These are phyloP conservation scores for Leishmania mexicana DNA, from an alignment of 208 protist genomes.

Conservation along the genomic window DNA sequence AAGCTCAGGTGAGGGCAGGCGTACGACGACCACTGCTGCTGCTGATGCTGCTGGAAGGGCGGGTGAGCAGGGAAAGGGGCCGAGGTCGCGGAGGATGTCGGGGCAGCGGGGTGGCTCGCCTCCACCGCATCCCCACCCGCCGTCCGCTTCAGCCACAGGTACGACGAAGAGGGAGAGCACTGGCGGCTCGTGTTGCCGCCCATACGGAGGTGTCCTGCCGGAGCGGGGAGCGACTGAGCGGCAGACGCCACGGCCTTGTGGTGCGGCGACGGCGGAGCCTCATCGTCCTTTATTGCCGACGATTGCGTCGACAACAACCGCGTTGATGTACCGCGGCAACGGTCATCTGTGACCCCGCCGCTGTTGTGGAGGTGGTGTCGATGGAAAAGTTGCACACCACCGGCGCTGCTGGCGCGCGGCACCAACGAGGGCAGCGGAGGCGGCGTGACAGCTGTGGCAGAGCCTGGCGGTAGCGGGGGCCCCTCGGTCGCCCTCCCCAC, in stretches of 20 bases:
- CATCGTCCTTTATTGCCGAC: neutral
- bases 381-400: neutral
- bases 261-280: neutral
- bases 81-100: neutral
- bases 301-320: neutral
- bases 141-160: constrained; percentile 18
- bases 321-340: neutral
- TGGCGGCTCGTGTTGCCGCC: constrained; percentile 16
- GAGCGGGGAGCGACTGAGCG: neutral
- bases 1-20: neutral
- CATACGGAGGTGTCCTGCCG: constrained; percentile 25
- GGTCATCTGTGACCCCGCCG: neutral
- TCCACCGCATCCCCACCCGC: constrained; percentile 5
- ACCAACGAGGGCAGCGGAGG: neutral
- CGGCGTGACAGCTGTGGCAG: neutral
- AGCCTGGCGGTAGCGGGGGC: constrained; percentile 5
- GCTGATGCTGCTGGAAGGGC: constrained; percentile 10
- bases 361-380: neutral
- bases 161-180: constrained; percentile 13
- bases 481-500: neutral
- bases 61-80: neutral
- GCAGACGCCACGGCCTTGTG: neutral
- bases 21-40: constrained; percentile 1
- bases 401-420: neutral
- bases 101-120: neutral